Evolutionary conservation across 305 asterid genomes (phyloP).

Genomic region (Euphrasia arctica): DNA sequence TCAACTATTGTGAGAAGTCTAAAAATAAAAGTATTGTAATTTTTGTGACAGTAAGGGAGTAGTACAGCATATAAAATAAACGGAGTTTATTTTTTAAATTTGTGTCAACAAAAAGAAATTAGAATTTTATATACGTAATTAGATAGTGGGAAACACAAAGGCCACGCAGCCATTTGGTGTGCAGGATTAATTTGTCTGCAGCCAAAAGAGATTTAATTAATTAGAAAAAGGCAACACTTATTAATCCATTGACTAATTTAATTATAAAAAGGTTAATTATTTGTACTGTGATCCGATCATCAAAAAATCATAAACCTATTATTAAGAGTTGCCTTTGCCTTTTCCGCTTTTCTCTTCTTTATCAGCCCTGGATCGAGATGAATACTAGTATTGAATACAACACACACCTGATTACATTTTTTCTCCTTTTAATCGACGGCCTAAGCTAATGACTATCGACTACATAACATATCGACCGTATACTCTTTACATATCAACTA

Average conservation of each 20-base stretch:
- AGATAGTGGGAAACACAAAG: conserved; percentile 43
- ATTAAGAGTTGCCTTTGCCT: conserved; percentile 34
- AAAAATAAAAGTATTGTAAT: too few species aligned
- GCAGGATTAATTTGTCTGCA: conserved; percentile 22
- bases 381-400: too few species aligned
- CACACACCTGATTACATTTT: conserved; percentile 30
- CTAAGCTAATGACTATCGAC: conserved; percentile 5
- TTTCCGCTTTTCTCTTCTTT: conserved; percentile 34
- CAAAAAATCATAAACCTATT: conserved; percentile 15
- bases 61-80: too few species aligned
- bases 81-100: too few species aligned
- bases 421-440: conserved; percentile 4
- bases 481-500: too few species aligned
- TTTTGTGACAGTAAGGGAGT: too few species aligned
- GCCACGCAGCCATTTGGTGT: conserved; percentile 42
- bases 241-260: conserved; percentile 9
- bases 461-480: too few species aligned
- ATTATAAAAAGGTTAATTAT: conserved; percentile 18
- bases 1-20: too few species aligned
- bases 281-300: conserved; percentile 20
- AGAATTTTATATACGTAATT: too few species aligned
- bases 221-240: not conserved
- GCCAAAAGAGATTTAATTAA: not conserved
- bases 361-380: conserved; percentile 24
- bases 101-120: too few species aligned